phyloP scores from a whole-genome alignment of 1,284 basidiomycete genomes.

The Leccinum angustisporum region DNA sequence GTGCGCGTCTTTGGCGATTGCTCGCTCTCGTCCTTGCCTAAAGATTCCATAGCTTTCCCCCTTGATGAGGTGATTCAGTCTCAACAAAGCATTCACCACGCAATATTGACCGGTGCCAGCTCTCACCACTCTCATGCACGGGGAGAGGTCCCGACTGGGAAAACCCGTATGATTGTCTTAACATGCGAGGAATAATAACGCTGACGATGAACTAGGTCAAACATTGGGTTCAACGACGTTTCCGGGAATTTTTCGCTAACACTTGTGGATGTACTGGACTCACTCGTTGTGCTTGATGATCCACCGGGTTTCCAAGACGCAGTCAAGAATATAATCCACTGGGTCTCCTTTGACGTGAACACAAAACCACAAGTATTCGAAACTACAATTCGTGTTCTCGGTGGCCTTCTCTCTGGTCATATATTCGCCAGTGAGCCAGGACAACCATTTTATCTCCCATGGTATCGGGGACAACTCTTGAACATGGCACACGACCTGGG shows the following conservation, averaged over 20 bases:
- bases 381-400: constrained; percentile 86
- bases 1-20: constrained; percentile 37
- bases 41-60: constrained; percentile 62
- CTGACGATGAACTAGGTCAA: constrained; percentile 45
- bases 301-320: constrained; percentile 71
- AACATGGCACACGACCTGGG: constrained; percentile 84
- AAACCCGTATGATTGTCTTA: constrained; percentile 57
- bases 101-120: constrained; percentile 41
- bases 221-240: constrained; percentile 79
- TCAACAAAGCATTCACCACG: constrained; percentile 5
- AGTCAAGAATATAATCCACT: constrained; percentile 71
- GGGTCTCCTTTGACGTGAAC: constrained; percentile 85
- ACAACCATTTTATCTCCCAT: constrained; percentile 70
- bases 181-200: constrained; percentile 2
- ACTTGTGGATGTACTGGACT: constrained; percentile 80
- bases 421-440: constrained; percentile 69
- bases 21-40: constrained; percentile 1
- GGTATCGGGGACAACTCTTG: constrained; percentile 77
- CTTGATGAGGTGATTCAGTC: constrained; percentile 63
- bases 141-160: constrained; percentile 81
- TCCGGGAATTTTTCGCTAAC: constrained; percentile 85
- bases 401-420: constrained; percentile 86
- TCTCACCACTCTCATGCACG: constrained; percentile 83
- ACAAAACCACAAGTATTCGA: constrained; percentile 92
- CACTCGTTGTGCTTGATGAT: constrained; percentile 77